Percentiles rank a stretch among this genome's conserved stretches.
phyloP scores from a whole-genome alignment of 208 protist genomes.

The Acanthamoeba royreba region DNA sequence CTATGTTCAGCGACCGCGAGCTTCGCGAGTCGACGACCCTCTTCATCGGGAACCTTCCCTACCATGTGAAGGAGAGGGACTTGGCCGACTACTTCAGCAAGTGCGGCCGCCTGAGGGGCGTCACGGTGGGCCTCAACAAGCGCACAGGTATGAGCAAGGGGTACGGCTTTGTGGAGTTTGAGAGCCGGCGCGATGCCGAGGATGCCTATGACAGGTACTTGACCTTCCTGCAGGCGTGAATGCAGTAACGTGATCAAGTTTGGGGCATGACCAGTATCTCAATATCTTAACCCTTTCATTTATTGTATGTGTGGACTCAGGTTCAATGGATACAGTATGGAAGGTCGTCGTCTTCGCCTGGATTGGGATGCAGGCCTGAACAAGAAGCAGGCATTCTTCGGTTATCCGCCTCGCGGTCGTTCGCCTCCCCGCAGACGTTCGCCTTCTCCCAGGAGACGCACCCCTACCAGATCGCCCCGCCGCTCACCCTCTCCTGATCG shows the following conservation, averaged over 20 bases:
- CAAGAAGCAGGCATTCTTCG: conserved; percentile 56
- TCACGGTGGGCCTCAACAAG: conserved; percentile 67
- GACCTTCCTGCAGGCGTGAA: background rate
- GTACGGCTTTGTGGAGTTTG: conserved; percentile 71
- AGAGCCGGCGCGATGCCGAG: conserved; percentile 53
- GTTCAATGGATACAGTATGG: conserved; percentile 55
- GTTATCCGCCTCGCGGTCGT: background rate
- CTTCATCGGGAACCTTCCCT: conserved; percentile 73
- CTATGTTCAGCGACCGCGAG: conserved; percentile 23
- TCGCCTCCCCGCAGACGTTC: background rate
- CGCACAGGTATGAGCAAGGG: conserved; percentile 65
- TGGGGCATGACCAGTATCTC: background rate
- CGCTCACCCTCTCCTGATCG: background rate
- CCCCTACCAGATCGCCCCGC: background rate
- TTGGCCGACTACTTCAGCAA: conserved; percentile 54
- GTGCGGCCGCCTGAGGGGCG: conserved; percentile 53
- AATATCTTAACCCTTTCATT: background rate
- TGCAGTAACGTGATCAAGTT: no score
- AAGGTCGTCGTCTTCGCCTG: conserved; percentile 58
- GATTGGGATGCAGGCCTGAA: conserved; percentile 69
- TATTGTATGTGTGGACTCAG: conserved; percentile 9
- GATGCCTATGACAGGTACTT: conserved; percentile 61
- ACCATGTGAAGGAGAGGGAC: conserved; percentile 60
- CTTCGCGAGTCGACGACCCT: conserved; percentile 56
- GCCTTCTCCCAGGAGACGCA: background rate